Evolutionary conservation across 2,329 filamentous ascomycete species (phyloP).

Genomic region (Talaromyces rugulosus): DNA sequence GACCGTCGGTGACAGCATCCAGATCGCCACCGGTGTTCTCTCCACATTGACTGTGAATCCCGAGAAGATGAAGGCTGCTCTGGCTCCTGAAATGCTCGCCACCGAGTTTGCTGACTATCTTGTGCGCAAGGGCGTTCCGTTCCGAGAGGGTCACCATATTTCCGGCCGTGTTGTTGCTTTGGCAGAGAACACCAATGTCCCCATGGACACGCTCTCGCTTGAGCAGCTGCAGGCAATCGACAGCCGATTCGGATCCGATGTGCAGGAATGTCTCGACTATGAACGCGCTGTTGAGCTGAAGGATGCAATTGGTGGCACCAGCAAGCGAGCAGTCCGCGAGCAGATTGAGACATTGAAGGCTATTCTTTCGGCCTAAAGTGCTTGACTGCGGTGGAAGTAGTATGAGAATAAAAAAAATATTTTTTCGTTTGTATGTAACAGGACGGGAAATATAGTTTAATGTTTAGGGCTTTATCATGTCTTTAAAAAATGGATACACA

Average conservation of each 20-base stretch:
- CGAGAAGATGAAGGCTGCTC: conserved; percentile 71
- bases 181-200: conserved; percentile 60
- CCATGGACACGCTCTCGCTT: conserved; percentile 66
- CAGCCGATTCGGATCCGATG: conserved; percentile 65
- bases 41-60: conserved; percentile 66
- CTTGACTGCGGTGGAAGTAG: conserved; percentile 5
- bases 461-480: not conserved
- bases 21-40: conserved; percentile 77
- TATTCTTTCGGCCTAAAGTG: conserved; percentile 40
- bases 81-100: conserved; percentile 81
- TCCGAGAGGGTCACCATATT: conserved; percentile 77
- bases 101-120: conserved; percentile 48
- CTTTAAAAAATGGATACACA: not conserved
- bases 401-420: not conserved
- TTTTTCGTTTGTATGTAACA: not conserved
- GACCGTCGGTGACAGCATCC: conserved; percentile 74
- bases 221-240: conserved; percentile 67
- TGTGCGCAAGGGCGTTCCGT: conserved; percentile 58
- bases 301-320: conserved; percentile 72
- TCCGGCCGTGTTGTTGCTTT: conserved; percentile 69
- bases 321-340: conserved; percentile 61
- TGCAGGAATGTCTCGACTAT: conserved; percentile 70
- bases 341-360: conserved; percentile 63
- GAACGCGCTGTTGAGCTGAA: conserved; percentile 78
- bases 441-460: not conserved